Base-by-base conservation (phyloP, 2,329 filamentous ascomycete species). In the Cytospora schulzeri region DNA sequence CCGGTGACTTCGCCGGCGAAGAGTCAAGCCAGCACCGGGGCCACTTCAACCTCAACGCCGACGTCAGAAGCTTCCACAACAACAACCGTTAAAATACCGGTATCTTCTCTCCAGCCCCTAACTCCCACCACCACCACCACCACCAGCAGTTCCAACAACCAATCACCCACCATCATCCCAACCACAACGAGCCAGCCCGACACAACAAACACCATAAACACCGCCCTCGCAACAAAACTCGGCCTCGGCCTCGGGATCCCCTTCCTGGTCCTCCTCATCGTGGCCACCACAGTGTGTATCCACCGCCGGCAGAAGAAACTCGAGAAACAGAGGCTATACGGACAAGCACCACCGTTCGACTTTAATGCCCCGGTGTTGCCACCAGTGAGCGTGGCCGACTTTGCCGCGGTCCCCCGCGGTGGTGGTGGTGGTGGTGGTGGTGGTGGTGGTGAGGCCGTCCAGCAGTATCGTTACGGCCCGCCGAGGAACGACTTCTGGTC, bases 221-320 rank as follows among this genome's bases (percentile, higher is more conserved):
- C 33, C 51, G 17, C 41, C 33, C 51, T 67, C 24, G 59, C 51
- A 17, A 56, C 38, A 9, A 67, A 57, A n/a, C 56, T 66, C 41
- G 56, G 63, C 22, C 60, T 67, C 4, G 66, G 66, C 52, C 59
- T 67, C 14, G 66, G 56, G 11, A 60, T 67, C 24, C 63, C 66
- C 51, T 41, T 61, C 7, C 19, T 55, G 41, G 56, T 66, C 58
- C 50, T 66, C 2, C 38, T 65, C 38, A 26, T 53, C 15, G 38
- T 57, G 4, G 58, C 28, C 4, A 51, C 55, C 29, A 62, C 60
- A 5, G 60, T 52, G 3, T 56, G 29, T 31, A n/a, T 66, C 26
- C 52, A 64, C 62, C 62, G 65, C 1, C 65, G 57, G n/a, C 65
- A 66, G 55, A 41, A 26, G 24, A 54, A 54, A 12, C 38, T 41